Evolutionary conservation across 129 eudicot species (phyloP), one percentile per base, ranked within the genome.

Genomic region (Pittosporum tobira): DNA sequence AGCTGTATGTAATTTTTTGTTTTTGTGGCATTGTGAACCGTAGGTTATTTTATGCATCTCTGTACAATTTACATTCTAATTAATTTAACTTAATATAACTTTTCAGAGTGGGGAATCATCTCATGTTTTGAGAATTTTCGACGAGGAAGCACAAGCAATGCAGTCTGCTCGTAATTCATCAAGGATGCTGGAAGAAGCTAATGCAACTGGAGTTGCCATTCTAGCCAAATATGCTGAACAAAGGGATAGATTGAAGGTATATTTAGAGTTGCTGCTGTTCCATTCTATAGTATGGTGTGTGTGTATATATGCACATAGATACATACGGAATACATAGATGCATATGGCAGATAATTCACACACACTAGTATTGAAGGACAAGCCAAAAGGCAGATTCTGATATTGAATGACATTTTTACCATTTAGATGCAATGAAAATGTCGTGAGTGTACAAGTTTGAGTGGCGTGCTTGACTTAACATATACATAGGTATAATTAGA

Each of bases 161-260:
- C 81, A 81, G 45, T 91, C 94, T 30, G 97, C 82, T 6, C 95
- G 74, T 62, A 78, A 70, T 65, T 91, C 94, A 18, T 68, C 87
- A 13, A 67, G 83, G 63, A 51, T 83, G 79, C 63, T 80, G 50
- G 95, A 86, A 77, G 90, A 86, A 30, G 77, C 81, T 9, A 73
- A 73, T 63, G 77, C 84, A 57, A 83, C 89, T 59, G 98, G 94
- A 25, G 79, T 72, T 34, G 98, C 94, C 27, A 81, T 91, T 63
- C 96, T 91, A 44, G 83, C 96, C 57, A 86, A 81, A 71, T 91
- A 87, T 71, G 74, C 94, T 66, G 99, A 83, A 67, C 99, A 89
- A 75, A 79, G 95, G 70, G 95, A 85, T 56, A 89, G 76, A 59
- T 74, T 89, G 61, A 90, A 82, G 95, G 97, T 85, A 82, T 37